Evolutionary conservation across 192 early-diverging fungal species (phyloP).

Genomic region (Coemansia sp.): DNA sequence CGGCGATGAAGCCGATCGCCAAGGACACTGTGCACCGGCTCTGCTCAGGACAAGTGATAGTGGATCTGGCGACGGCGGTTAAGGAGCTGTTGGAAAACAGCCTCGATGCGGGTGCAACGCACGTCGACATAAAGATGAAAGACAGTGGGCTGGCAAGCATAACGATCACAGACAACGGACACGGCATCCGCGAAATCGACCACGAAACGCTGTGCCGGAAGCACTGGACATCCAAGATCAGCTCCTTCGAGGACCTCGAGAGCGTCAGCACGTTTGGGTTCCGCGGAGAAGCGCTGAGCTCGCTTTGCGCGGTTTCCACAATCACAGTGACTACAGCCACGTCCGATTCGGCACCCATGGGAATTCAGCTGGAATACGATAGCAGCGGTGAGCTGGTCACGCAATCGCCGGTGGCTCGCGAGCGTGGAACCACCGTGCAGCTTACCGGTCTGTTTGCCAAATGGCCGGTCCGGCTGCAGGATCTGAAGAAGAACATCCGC

Average conservation of each 20-base stretch:
- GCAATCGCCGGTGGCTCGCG: slow-evolving; percentile 56
- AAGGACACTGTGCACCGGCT: slow-evolving; percentile 69
- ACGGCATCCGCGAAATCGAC: slow-evolving; percentile 68
- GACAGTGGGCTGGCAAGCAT: slow-evolving; percentile 75
- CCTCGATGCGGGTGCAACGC: slow-evolving; percentile 82
- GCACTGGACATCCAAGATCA: slow-evolving; percentile 86
- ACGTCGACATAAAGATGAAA: slow-evolving; percentile 80
- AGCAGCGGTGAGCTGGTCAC: slow-evolving; percentile 59
- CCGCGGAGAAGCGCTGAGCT: slow-evolving; percentile 89
- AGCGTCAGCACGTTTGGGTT: slow-evolving; percentile 88
- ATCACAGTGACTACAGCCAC: slow-evolving; percentile 72
- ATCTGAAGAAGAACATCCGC: slow-evolving; percentile 82
- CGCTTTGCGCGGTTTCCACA: slow-evolving; percentile 67
- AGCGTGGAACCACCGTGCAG: slow-evolving; percentile 77
- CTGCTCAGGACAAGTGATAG: slow-evolving; percentile 87
- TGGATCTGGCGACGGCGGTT: slow-evolving; percentile 77
- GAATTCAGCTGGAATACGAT: slow-evolving; percentile 70
- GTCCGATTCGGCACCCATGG: slow-evolving; percentile 54
- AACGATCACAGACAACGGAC: slow-evolving; percentile 85
- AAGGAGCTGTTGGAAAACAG: slow-evolving; percentile 97
- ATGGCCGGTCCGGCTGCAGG: slow-evolving; percentile 83
- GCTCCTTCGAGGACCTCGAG: slow-evolving; percentile 73
- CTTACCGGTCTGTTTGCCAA: slow-evolving; percentile 75
- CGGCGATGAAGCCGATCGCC: slow-evolving; percentile 20
- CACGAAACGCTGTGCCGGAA: slow-evolving; percentile 78